Base-by-base conservation (phyloP, 768 basidiomycete genomes). In the Dioszegia hungarica region DNA sequence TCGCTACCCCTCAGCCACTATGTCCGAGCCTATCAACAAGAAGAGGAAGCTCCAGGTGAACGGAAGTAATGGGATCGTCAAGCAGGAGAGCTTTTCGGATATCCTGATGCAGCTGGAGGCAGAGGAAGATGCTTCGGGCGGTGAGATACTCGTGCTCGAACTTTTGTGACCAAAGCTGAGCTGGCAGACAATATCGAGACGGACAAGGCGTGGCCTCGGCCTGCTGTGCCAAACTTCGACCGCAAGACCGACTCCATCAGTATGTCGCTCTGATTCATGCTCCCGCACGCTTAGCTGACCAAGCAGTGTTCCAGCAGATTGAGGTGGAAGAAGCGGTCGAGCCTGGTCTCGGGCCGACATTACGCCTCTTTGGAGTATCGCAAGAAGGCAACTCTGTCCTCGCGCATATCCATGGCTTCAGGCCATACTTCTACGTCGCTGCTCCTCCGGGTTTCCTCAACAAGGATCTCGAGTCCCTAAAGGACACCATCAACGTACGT, bases 341-440 rank as follows among this genome's bases (percentile, higher is more conserved):
- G 24, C 78, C 85, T 12, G 77, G 77, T 4, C 81, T 82, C 29
- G 66, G 84, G 15, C 77, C 79, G 0, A 67, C 68, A 14, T 61
- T 81, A 27, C 81, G 91, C 47, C 84, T 97, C 80, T 98, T 86
- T 74, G 95, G 95, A 34, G 88, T 97, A 8, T 97, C 91, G 1
- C 56, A 93, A 88, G 81, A 79, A 1, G 94, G 94, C 0, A 83
- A 98, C 72, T 97, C 93, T 55, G 88, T 98, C 1, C 81, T 97
- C 15, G 86, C 86, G 2, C 83, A 87, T 60, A 81, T 99, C 47
- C 85, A 81, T 1, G 84, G 85, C 31, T 97, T 95, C 72, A 76
- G 84, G 46, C 94, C 95, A 0, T 98, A 99, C 76, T 95, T 99
- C 76, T 99, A 91, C 67, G 78, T 98, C 38, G 81, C 89, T 2